phyloP scores from a whole-genome alignment of 345 rosid genomes.

The Eucalyptus cloeziana region DNA sequence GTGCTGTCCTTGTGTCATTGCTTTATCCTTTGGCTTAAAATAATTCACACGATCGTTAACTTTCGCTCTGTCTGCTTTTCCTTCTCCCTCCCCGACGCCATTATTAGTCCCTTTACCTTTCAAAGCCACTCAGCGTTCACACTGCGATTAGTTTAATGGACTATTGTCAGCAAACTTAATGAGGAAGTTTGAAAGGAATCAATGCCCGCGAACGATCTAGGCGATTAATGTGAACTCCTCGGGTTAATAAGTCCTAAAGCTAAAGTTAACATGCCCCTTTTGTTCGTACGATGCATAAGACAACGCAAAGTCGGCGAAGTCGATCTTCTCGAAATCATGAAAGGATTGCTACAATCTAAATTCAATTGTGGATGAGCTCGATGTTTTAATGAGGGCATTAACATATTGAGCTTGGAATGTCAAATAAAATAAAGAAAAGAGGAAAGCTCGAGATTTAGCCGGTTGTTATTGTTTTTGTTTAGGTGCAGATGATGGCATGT shows the following conservation, averaged over 20 bases:
- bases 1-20: neutral
- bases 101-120: neutral
- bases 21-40: neutral
- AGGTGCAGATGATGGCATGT: neutral
- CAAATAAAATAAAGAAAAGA: neutral
- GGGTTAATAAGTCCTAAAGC: neutral
- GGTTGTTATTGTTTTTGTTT: neutral
- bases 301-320: neutral
- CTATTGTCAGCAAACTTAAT: neutral
- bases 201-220: neutral
- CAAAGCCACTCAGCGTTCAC: neutral
- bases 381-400: neutral
- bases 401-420: neutral
- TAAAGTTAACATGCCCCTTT: neutral
- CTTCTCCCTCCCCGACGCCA: neutral
- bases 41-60: neutral
- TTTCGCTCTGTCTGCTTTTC: neutral
- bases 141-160: neutral
- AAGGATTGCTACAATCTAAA: neutral
- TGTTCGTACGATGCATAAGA: neutral
- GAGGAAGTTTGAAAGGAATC: neutral
- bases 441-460: neutral
- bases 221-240: neutral
- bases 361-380: neutral
- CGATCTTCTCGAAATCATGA: neutral